These are phyloP conservation scores for Nidularia sp. DNA, from an alignment of 768 basidiomycete genomes.

Conservation along the genomic window DNA sequence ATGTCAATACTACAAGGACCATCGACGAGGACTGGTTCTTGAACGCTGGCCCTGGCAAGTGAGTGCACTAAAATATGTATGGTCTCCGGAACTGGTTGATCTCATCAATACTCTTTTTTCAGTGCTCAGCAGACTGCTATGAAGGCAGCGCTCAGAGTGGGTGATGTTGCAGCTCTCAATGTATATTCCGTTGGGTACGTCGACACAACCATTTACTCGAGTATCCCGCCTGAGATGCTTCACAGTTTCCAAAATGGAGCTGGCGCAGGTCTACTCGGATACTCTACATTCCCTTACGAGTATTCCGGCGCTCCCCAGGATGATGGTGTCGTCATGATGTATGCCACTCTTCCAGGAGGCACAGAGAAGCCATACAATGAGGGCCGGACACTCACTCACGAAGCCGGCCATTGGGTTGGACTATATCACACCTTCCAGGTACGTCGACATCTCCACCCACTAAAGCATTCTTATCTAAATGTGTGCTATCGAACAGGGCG, in stretches of 20 bases:
- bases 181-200: conserved; percentile 15
- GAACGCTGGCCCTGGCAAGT: not conserved
- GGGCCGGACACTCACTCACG: conserved; percentile 28
- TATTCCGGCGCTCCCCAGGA: conserved; percentile 18
- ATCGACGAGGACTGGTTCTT: not conserved
- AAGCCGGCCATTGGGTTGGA: conserved; percentile 34
- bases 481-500: conserved; percentile 15
- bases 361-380: conserved; percentile 23
- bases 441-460: not conserved
- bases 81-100: not conserved
- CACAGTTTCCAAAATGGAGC: conserved; percentile 12
- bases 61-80: not conserved
- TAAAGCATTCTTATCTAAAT: not conserved
- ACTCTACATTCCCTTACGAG: conserved; percentile 28
- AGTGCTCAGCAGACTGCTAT: conserved; percentile 5
- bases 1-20: not conserved
- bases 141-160: conserved; percentile 10
- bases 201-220: not conserved
- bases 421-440: conserved; percentile 34
- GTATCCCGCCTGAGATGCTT: not conserved
- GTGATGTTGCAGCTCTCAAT: conserved; percentile 10
- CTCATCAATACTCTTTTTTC: not conserved
- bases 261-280: conserved; percentile 24
- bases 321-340: conserved; percentile 34
- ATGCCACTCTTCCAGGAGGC: conserved; percentile 26